Conservation (phyloP, 1,139 yeast genomes). For the Pichia sp. region DNA sequence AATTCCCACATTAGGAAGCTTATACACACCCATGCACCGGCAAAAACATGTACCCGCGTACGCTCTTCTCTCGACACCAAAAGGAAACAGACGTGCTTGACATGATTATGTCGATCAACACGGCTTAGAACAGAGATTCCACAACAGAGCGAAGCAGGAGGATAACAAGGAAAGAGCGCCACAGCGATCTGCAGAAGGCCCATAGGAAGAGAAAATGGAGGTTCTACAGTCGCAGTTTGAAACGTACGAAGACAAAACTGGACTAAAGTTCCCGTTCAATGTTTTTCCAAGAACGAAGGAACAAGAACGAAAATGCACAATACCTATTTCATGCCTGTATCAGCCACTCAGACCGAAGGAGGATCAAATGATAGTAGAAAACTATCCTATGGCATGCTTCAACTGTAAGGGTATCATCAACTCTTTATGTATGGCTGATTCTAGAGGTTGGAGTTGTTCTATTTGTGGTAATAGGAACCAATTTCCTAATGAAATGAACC, state of each 20-base stretch:
- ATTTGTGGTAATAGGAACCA: conserved; percentile 56
- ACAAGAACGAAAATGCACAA: conserved; percentile 53
- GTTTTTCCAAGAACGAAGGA: conserved; percentile 60
- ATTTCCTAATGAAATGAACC: conserved; percentile 33
- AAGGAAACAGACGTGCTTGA: neutral
- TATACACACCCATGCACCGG: neutral
- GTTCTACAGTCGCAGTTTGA: conserved; percentile 57
- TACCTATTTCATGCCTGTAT: conserved; percentile 62
- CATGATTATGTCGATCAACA: neutral
- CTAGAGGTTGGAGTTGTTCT: conserved; percentile 60
- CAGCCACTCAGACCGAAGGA: conserved; percentile 60
- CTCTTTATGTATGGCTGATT: conserved; percentile 48
- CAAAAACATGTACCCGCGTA: neutral
- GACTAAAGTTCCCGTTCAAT: conserved; percentile 90
- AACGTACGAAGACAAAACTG: conserved; percentile 80
- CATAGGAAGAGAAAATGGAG: neutral
- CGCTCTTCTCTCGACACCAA: neutral
- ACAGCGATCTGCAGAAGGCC: neutral
- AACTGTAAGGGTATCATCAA: conserved; percentile 58
- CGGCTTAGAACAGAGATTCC: neutral
- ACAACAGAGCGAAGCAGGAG: too few relatives aligned
- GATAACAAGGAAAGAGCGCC: too few relatives aligned
- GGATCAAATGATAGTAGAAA: conserved; percentile 37
- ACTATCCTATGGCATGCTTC: conserved; percentile 50
- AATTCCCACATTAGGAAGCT: neutral